Evolutionary conservation across 2,329 filamentous ascomycete genomes (phyloP).

Genomic region (Ophiosphaerella korrae): DNA sequence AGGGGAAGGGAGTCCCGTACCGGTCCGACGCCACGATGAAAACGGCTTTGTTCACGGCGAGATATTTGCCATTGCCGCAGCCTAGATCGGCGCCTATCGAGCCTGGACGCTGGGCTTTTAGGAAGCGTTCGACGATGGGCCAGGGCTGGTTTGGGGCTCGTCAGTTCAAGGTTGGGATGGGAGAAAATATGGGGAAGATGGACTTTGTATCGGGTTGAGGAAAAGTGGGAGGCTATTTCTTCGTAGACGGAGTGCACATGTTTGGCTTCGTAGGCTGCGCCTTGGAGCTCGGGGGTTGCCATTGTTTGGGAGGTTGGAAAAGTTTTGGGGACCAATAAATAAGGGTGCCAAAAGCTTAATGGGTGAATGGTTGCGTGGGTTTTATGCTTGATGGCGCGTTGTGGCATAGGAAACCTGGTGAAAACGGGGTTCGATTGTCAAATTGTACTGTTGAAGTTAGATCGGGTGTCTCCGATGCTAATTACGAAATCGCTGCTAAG

Average conservation of each 20-base stretch:
- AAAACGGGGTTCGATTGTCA: no score
- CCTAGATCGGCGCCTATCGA: conserved; percentile 87
- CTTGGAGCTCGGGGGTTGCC: conserved; percentile 31
- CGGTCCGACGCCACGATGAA: conserved; percentile 87
- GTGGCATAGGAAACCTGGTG: no score
- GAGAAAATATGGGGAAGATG: conserved; percentile 17
- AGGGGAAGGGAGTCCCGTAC: conserved; percentile 60
- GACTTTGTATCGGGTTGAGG: conserved; percentile 74
- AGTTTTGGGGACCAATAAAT: conserved; percentile 13
- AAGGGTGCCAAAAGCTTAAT: conserved; percentile 9
- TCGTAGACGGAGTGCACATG: conserved; percentile 95
- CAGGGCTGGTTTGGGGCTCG: conserved; percentile 68
- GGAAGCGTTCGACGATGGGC: conserved; percentile 85
- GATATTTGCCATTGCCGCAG: conserved; percentile 96
- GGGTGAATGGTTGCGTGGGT: neutral
- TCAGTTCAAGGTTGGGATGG: conserved; percentile 16
- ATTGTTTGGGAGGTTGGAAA: conserved; percentile 9
- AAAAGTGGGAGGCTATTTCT: conserved; percentile 83
- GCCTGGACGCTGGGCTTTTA: conserved; percentile 68
- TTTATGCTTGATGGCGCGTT: no score
- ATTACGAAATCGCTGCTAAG: no score
- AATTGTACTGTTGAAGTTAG: no score
- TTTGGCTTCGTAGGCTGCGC: conserved; percentile 74
- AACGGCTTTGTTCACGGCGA: conserved; percentile 75
- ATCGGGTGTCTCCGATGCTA: no score